Conservation (phyloP, 345 rosid genomes). For the Eutrema heterophyllum region DNA sequence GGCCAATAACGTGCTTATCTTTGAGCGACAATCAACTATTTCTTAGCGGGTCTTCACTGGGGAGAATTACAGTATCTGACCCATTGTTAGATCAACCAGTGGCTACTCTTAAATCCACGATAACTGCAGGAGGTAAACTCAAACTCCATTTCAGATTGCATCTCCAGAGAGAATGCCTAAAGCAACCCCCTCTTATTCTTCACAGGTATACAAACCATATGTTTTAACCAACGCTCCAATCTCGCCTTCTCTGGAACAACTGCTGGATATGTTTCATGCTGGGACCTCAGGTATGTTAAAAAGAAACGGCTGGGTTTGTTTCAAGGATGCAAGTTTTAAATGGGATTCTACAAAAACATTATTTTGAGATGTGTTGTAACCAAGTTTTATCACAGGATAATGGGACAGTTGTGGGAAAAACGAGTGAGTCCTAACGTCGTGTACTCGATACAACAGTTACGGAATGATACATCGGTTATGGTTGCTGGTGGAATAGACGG, state of each 20-base stretch:
- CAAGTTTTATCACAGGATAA: constrained; percentile 43
- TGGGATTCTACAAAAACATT: neutral
- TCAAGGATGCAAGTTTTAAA: neutral
- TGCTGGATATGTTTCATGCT: constrained; percentile 67
- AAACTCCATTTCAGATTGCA: neutral
- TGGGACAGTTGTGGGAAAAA: constrained; percentile 66
- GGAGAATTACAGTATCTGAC: constrained; percentile 64
- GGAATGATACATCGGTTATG: constrained; percentile 46
- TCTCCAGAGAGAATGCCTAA: neutral
- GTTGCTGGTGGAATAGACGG: constrained; percentile 91
- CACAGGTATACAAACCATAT: constrained; percentile 69
- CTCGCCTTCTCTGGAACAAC: constrained; percentile 72
- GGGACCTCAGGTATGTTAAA: constrained; percentile 73
- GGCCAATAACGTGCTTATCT: constrained; percentile 68
- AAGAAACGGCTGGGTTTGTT: neutral
- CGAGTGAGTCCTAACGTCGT: constrained; percentile 74
- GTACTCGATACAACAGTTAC: constrained; percentile 62
- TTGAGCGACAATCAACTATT: constrained; percentile 63
- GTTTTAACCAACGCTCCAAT: constrained; percentile 57
- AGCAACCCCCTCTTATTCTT: neutral
- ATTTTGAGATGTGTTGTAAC: neutral
- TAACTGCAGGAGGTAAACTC: constrained; percentile 49
- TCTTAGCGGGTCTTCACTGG: constrained; percentile 68
- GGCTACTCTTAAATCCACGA: constrained; percentile 57
- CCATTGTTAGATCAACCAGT: constrained; percentile 56